Evolutionary conservation across 2,329 filamentous ascomycete species (phyloP), one percentile per base, ranked within the genome.

Genomic region (Colletotrichum sp.): DNA sequence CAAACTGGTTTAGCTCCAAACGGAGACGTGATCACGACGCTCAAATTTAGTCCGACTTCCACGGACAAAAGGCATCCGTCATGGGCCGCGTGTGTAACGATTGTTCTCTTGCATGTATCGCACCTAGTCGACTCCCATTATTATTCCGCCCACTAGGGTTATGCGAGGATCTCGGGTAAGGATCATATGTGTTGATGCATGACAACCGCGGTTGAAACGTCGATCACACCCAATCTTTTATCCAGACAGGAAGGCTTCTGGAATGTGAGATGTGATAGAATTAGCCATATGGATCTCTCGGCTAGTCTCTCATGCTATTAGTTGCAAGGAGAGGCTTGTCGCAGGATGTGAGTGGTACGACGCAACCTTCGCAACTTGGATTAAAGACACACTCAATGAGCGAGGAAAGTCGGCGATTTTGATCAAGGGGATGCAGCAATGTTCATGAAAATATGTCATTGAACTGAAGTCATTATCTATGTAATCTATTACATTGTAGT

Each of bases 331-430:
- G 44, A 52, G 44, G 44, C 44, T 22, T 52, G n/a, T 52, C 12
- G n/a, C 44, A 24, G n/a, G 1, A 13, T 24, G n/a, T 52, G 6
- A 52, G n/a, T 5, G n/a, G n/a, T 24, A 52, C 10, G 44, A 52
- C n/a, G 9, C 12, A 52, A 13, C 0, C 44, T 52, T 22, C 0
- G n/a, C 44, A 24, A 2, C 9, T 22, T 1, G n/a, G 44, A 52
- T 22, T 1, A 48, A 0, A 48, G 8, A 10, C 3, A 48, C 0
- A 13, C n/a, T 8, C 6, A 1, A 52, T 0, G 0, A 52, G 10
- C 0, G n/a, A 7, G 44, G 44, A 22, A 12, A n/a, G 8, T 36
- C 15, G 15, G 34, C 13, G 8, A 8, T 36, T 16, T 36, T 44
- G 1, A 22, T 52, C 44, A 22, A 52, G n/a, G 4, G 10, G 0